These are phyloP conservation scores for Erucastrum elatum DNA, from an alignment of 345 rosid species.

Conservation along the genomic window DNA sequence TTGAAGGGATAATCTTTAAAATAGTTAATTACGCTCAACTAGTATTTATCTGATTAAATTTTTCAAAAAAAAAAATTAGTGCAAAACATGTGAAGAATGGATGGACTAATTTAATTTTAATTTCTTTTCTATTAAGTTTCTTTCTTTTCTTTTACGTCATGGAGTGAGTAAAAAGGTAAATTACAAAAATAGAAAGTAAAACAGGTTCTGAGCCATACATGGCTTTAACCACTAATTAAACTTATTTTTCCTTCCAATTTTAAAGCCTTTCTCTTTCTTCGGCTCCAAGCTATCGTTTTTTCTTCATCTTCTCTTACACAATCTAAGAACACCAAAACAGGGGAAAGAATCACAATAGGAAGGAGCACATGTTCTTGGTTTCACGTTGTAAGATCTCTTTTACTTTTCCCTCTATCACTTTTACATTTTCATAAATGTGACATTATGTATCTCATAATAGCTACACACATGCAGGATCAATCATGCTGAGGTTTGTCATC, in stretches of 20 bases:
- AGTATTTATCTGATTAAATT: not conserved
- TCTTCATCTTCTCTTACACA: slow-evolving; percentile 19
- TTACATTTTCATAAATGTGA: not conserved
- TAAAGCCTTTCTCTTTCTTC: slow-evolving; percentile 25
- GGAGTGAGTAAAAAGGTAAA: not conserved
- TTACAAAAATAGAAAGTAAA: not conserved
- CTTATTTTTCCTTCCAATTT: slow-evolving; percentile 10
- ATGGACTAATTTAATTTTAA: not conserved
- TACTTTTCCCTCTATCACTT: not conserved
- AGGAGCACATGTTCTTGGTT: slow-evolving; percentile 32
- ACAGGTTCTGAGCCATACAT: slow-evolving; percentile 17
- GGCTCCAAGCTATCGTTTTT: slow-evolving; percentile 25
- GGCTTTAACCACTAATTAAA: slow-evolving; percentile 7
- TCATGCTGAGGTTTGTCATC: slow-evolving; percentile 51
- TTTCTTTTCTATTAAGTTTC: not conserved
- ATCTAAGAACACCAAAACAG: slow-evolving; percentile 1
- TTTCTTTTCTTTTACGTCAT: not conserved
- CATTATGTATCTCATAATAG: slow-evolving; percentile 1
- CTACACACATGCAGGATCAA: slow-evolving; percentile 22
- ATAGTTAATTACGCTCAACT: not conserved
- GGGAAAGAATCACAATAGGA: slow-evolving; percentile 31
- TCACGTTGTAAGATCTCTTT: not conserved
- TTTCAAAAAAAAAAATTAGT: not conserved
- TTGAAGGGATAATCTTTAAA: not conserved
- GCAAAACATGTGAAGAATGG: not conserved